Base-by-base conservation (phyloP, 495 filamentous ascomycete species). In the Hypomontagnella monticulosa region DNA sequence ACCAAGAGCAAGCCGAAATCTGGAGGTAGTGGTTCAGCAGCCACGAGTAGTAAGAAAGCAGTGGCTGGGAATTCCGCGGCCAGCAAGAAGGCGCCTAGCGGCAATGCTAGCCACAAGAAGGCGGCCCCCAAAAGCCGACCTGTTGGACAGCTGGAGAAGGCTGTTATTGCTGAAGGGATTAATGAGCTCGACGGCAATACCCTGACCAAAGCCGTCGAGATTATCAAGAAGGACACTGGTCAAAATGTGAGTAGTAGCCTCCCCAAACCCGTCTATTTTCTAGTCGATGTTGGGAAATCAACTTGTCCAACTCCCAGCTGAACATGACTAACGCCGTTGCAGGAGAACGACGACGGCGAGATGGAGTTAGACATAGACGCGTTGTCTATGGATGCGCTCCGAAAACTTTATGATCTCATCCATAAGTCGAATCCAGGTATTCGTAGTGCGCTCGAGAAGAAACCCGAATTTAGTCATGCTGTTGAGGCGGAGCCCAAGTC, bases 301-400 rank as follows among this genome's bases (percentile, higher is more conserved):
- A 16, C 7, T 52, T 42, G 44, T 52, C 10, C 14, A 4, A 20
- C 16, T 20, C 12, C 1, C 23, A 9, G 9, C 10, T 32, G 60
- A 8, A 63, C 49, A 27, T 12, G 9, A 15, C 54, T 61, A 70
- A 80, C 40, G 19, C 47, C 32, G 20, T 56, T 11, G 43, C 16
- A 87, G 81, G 85, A 89, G 72, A 87, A 86, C 37, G 87, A 93
- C 71, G 90, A 91, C 56, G 91, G 92, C 19, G 92, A 96, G 67
- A 86, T 97, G 66, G 93, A 97, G 76, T 81, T 97, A 32, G 93
- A 97, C 69, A 96, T 97, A 66, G 93, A 97, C 67, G 83, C 89
- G 66, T 83, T 97, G 32, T 88, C 88, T 10, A 84, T 89, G 14
- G 84, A 89, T 27, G 90, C 91, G 4, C 84, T 96, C 30, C 75